phyloP scores from a whole-genome alignment of 2,329 filamentous ascomycete genomes.

The Zymoseptoria tritici region DNA sequence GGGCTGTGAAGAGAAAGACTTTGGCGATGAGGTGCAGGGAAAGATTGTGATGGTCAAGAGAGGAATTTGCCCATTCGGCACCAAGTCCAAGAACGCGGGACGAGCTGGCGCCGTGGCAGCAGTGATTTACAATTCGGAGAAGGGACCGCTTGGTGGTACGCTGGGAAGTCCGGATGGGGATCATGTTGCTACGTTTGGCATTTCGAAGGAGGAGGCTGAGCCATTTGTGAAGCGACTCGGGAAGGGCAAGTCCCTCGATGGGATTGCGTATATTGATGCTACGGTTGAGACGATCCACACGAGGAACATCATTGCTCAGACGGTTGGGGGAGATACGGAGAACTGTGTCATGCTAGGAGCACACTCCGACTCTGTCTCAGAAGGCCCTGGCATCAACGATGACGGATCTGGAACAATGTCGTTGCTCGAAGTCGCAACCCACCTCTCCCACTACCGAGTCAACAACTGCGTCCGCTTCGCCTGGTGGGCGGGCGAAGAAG shows the following conservation, averaged over 20 bases:
- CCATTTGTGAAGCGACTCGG: slow-evolving; percentile 14
- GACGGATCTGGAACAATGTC: slow-evolving; percentile 62
- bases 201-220: slow-evolving; percentile 37
- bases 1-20: slow-evolving; percentile 61
- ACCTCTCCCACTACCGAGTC: slow-evolving; percentile 62
- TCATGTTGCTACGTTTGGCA: slow-evolving; percentile 62
- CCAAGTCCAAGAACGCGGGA: slow-evolving; percentile 62
- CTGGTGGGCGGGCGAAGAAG: slow-evolving; percentile 58
- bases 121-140: slow-evolving; percentile 68
- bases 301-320: slow-evolving; percentile 14
- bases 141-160: slow-evolving; percentile 43
- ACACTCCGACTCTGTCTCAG: slow-evolving; percentile 41
- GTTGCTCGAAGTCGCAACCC: slow-evolving; percentile 52
- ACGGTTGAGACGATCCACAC: slow-evolving; percentile 16
- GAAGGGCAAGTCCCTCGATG: slow-evolving; percentile 10
- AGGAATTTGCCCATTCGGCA: slow-evolving; percentile 63
- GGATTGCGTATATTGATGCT: slow-evolving; percentile 18
- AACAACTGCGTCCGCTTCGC: slow-evolving; percentile 62
- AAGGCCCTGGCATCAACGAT: slow-evolving; percentile 65
- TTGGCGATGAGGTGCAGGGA: slow-evolving; percentile 49
- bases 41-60: slow-evolving; percentile 65
- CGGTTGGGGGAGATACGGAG: slow-evolving; percentile 44
- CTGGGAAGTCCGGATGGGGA: slow-evolving; percentile 58
- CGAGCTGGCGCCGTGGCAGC: slow-evolving; percentile 63
- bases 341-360: slow-evolving; percentile 36